Evolutionary conservation across 257 asterid species (phyloP).

Genomic region (Lycium barbarum): DNA sequence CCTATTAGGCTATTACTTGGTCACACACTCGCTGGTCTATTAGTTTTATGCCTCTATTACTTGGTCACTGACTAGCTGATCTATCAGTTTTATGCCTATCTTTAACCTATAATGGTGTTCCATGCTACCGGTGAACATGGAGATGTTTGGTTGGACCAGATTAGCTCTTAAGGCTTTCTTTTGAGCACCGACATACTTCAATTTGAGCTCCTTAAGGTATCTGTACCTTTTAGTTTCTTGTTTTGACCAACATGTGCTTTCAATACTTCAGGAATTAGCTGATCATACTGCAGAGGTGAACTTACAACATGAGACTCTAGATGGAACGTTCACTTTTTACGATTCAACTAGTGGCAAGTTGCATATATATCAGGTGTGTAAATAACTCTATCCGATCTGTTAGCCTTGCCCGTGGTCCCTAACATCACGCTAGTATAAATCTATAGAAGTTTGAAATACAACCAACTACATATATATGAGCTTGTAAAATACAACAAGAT

Average conservation of each 20-base stretch:
- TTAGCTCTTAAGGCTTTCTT: not conserved
- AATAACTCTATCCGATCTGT: no score
- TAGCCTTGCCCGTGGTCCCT: no score
- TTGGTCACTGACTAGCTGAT: no score
- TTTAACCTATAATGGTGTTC: slow-evolving; percentile 14
- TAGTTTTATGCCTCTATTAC: no score
- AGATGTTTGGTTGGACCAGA: slow-evolving; percentile 4
- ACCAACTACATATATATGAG: not conserved
- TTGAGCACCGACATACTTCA: not conserved
- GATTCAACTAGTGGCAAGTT: slow-evolving; percentile 73
- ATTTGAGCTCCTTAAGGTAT: not conserved
- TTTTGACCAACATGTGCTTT: slow-evolving; percentile 23
- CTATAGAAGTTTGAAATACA: not conserved
- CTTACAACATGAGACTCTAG: slow-evolving; percentile 79
- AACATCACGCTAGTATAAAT: no score
- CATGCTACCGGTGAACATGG: slow-evolving; percentile 8
- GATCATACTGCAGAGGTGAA: slow-evolving; percentile 78
- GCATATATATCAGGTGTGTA: slow-evolving; percentile 75
- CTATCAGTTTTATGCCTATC: not conserved
- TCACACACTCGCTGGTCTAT: not conserved
- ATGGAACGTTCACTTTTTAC: slow-evolving; percentile 81
- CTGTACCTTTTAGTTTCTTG: not conserved
- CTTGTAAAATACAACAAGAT: not conserved
- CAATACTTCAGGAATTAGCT: slow-evolving; percentile 63
- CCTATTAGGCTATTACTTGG: not conserved